These are phyloP conservation scores for Trametes cubensis DNA, from an alignment of 768 basidiomycete species.

Conservation along the genomic window DNA sequence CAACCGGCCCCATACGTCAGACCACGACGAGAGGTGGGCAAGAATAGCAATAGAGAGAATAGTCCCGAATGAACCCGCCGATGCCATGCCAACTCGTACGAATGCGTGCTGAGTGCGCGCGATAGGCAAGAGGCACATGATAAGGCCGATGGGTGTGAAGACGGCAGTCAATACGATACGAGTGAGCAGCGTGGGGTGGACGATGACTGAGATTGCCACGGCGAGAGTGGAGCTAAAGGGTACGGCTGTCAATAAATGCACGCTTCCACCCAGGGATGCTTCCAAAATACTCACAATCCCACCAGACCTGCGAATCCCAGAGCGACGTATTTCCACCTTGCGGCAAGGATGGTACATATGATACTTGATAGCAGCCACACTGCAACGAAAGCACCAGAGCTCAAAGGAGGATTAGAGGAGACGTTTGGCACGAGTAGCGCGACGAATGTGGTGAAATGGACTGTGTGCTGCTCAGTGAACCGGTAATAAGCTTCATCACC, in stretches of 20 bases:
- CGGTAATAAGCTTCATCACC: too few relatives aligned
- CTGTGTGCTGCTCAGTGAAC: constrained; percentile 32
- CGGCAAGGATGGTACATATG: constrained; percentile 51
- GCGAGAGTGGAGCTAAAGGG: constrained; percentile 45
- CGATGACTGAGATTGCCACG: constrained; percentile 54
- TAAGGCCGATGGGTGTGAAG: constrained; percentile 40
- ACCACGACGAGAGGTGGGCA: constrained; percentile 53
- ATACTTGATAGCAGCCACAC: constrained; percentile 59
- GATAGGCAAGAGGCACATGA: constrained; percentile 51
- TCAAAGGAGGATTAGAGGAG: constrained; percentile 47
- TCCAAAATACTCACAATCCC: constrained; percentile 51
- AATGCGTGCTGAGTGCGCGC: constrained; percentile 46
- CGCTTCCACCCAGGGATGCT: too few relatives aligned
- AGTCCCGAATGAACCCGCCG: constrained; percentile 61
- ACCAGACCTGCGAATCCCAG: constrained; percentile 50
- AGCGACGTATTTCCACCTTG: constrained; percentile 57
- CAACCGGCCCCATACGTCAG: constrained; percentile 62
- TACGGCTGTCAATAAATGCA: constrained; percentile 12
- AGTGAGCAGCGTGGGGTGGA: constrained; percentile 54
- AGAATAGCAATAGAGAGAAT: constrained; percentile 58
- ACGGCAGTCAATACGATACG: constrained; percentile 48
- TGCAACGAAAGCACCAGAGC: constrained; percentile 55
- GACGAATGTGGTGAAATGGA: constrained; percentile 63
- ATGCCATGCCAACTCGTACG: constrained; percentile 53
- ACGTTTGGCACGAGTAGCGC: constrained; percentile 57